Base-by-base conservation (phyloP, 768 basidiomycete species). In the Suillus fuscotomentosus region DNA sequence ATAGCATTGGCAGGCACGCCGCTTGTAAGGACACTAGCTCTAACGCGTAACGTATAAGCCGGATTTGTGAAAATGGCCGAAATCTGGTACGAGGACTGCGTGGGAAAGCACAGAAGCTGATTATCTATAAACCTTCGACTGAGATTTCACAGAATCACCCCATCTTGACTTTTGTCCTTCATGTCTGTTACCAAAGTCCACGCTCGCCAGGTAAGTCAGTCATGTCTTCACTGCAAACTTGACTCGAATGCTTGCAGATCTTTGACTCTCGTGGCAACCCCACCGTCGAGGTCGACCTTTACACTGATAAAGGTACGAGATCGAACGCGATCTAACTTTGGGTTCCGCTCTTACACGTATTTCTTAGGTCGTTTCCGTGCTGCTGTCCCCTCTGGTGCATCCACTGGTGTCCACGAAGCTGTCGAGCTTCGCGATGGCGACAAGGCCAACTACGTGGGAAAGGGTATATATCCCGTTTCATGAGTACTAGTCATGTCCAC, bases 181-280 rank as follows among this genome's bases (percentile, higher is more conserved):
- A 97, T 97, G 95, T 94, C 95, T 73, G 87, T 97, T 83, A 88
- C 88, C 64, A 95, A 95, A 82, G 80, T 97, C 74, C 84, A 89
- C 81, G 95, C 95, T 73, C 94, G 95, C 76, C 94, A 96, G 89
- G 95, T 93, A 79, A 67, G 76, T 42, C 61, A 42, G 42, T 15
- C 50, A 51, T 65, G 48, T 61, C 43, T 38, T 41, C 50, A 59
- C 45, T 22, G 8, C 34, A 48, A 43, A 51, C 45, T 63, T 68
- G 67, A 78, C 56, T 63, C 41, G 1, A 45, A 24, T 62, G 66
- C 65, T 51, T 31, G 34, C 73, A 98, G 97, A 97, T 99, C 88
- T 99, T 97, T 78, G 97, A 99, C 86, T 98, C 95, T 75, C 94
- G 97, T 75, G 96, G 95, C 72, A 95, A 98, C 86, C 95, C 93